Evolutionary conservation across 352 stramenopile species (phyloP).

Genomic region (Thalassiosira pacifica): DNA sequence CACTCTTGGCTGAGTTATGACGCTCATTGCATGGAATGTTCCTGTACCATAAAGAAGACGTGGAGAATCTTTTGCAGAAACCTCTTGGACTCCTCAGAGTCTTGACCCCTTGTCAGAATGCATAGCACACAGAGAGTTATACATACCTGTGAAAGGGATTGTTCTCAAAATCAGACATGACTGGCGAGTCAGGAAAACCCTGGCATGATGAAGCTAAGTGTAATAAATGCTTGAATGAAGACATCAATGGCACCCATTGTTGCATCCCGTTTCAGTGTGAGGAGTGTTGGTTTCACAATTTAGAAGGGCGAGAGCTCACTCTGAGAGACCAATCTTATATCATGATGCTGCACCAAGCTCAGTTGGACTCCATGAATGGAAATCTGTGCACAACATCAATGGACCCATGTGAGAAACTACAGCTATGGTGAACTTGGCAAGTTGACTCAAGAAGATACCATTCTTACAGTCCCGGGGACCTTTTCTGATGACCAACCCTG

Average conservation of each 20-base stretch:
- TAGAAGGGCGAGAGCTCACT: not conserved
- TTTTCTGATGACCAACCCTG: conserved; percentile 11
- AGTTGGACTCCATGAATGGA: conserved; percentile 58
- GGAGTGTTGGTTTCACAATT: conserved; percentile 40
- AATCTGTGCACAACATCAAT: not conserved
- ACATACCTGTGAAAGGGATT: not conserved
- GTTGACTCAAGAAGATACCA: conserved; percentile 15
- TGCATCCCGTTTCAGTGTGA: conserved; percentile 55
- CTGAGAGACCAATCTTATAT: not conserved
- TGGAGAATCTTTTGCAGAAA: conserved; percentile 66
- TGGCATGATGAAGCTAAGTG: conserved; percentile 15
- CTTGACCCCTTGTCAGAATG: conserved; percentile 14
- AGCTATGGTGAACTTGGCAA: not conserved
- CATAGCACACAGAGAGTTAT: conserved; percentile 43
- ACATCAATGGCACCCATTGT: conserved; percentile 14
- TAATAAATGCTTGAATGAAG: not conserved
- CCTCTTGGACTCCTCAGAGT: conserved; percentile 25
- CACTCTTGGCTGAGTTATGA: conserved; percentile 35
- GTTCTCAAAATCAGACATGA: conserved; percentile 9
- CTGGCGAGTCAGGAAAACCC: conserved; percentile 11
- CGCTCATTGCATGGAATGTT: conserved; percentile 38
- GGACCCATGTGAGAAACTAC: not conserved
- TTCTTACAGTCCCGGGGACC: conserved; percentile 17
- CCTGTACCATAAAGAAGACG: conserved; percentile 2
- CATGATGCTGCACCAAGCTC: conserved; percentile 36